Percentiles rank a stretch among this genome's conserved stretches.
Conservation (phyloP, 1,284 basidiomycete genomes). For the Trichosporon inkin region DNA sequence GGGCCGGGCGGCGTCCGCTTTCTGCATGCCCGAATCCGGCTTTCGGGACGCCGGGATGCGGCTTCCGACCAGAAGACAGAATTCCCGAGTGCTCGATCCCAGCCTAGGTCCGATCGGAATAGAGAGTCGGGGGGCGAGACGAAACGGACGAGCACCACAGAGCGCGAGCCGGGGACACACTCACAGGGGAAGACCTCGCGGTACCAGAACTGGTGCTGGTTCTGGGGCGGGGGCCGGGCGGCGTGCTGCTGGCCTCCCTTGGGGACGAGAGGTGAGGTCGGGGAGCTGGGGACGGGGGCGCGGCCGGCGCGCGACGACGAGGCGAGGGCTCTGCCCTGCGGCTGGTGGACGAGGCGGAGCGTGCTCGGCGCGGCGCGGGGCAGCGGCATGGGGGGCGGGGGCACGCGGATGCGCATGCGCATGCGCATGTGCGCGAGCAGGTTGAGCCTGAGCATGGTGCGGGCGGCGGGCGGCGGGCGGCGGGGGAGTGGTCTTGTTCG, state of each 20-base stretch:
- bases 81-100: too few relatives aligned
- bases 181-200: slow-evolving; percentile 43
- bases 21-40: too few relatives aligned
- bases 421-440: too few relatives aligned
- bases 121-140: too few relatives aligned
- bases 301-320: slow-evolving; percentile 3
- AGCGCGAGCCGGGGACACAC: slow-evolving; percentile 14
- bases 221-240: not conserved
- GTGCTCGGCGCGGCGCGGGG: not conserved
- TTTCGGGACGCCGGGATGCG: too few relatives aligned
- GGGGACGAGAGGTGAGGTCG: slow-evolving; percentile 20
- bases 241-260: not conserved
- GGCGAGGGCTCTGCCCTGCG: not conserved
- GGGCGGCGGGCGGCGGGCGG: not conserved
- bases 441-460: not conserved
- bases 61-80: too few relatives aligned
- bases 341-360: not conserved
- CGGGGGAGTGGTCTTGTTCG: too few relatives aligned
- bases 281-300: slow-evolving; percentile 9
- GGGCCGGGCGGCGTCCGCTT: too few relatives aligned
- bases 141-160: not conserved
- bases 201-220: slow-evolving; percentile 40
- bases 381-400: not conserved
- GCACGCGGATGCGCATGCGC: not conserved
- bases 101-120: too few relatives aligned